Percentiles rank a stretch among this genome's conserved stretches.
Conservation (phyloP, 208 protist species). For the Leishmania tropica region DNA sequence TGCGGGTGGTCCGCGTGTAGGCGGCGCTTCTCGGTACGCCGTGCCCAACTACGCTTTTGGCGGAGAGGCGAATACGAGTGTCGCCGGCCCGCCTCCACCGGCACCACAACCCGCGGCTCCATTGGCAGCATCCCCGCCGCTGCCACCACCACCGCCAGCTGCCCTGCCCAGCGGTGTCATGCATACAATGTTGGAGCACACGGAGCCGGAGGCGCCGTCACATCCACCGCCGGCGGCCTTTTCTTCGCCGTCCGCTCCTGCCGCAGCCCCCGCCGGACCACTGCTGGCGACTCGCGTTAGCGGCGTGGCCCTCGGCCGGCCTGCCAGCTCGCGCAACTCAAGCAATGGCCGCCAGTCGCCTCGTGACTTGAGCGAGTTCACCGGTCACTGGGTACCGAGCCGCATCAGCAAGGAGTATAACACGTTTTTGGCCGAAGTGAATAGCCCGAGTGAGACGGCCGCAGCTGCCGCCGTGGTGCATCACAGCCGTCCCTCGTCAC, state of each 20-base stretch:
- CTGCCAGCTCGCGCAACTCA: constrained; percentile 20
- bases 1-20: background rate
- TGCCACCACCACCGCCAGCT: background rate
- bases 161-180: background rate
- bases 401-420: background rate
- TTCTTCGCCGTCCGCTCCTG: background rate
- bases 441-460: background rate
- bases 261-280: background rate
- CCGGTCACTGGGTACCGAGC: background rate
- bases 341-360: constrained; percentile 21
- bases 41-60: constrained; percentile 9
- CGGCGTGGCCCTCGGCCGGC: constrained; percentile 1
- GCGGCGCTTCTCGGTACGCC: constrained; percentile 13
- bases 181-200: background rate
- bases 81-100: background rate
- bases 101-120: background rate
- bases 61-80: background rate
- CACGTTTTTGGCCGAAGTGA: background rate
- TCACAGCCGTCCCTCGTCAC: constrained; percentile 6
- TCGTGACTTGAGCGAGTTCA: background rate
- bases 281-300: constrained; percentile 24
- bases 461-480: background rate
- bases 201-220: background rate
- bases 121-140: background rate
- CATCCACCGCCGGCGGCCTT: background rate